Base-by-base conservation (phyloP, 345 rosid genomes). In the Corchorus olitorius region DNA sequence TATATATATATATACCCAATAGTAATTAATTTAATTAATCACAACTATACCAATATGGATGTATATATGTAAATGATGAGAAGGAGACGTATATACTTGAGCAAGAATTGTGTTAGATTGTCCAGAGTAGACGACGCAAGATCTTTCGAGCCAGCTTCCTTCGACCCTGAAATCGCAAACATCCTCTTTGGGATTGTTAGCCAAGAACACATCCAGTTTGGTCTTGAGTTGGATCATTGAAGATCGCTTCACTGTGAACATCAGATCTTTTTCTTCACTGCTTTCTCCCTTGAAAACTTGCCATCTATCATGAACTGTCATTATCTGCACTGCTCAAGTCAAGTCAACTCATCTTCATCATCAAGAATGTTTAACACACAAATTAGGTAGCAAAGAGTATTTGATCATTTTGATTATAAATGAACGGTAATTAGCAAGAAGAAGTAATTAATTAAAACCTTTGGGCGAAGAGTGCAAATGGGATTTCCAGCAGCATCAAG, bases 291-390 rank as follows among this genome's bases (percentile, higher is more conserved):
- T 46, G 50, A 45, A 74, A 9, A 33, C 69, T 49, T 60, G 56
- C 76, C 76, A 74, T 49, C 76, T 61, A 34, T 74, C 76, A 48
- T 74, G 76, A 7, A 19, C 58, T 9, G 58, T 60, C 76, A 74
- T 34, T 16, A 74, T 61, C 76, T 74, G 75, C n/a, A n/a, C n/a
- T 14, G 12, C n/a, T 27, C 27, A 8, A 66, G 4, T 9, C 16
- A 59, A 0, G 11, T n/a, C n/a, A n/a, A n/a, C n/a, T n/a, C n/a
- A n/a, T n/a, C n/a, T n/a, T n/a, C n/a, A n/a, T n/a, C n/a, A n/a
- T n/a, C n/a, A n/a, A n/a, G n/a, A n/a, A n/a, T n/a, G n/a, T n/a
- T n/a, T n/a, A n/a, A n/a, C n/a, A n/a, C n/a, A n/a, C n/a, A n/a
- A n/a, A n/a, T n/a, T n/a, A n/a, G n/a, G n/a, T n/a, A 27, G 27